These are phyloP conservation scores for Aschersonia sp. DNA, from an alignment of 2,329 filamentous ascomycete species.

Conservation along the genomic window DNA sequence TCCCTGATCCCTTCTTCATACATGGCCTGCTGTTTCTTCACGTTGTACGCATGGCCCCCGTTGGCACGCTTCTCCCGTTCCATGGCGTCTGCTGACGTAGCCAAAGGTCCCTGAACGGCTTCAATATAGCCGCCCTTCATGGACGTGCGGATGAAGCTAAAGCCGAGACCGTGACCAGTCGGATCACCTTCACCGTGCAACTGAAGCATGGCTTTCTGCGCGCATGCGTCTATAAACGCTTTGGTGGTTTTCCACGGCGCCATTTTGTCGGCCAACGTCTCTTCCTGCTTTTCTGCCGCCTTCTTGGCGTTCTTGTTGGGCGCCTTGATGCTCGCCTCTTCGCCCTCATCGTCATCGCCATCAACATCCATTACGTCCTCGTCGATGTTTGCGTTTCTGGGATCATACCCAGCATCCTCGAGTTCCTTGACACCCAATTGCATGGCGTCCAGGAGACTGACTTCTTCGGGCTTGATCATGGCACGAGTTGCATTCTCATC, in stretches of 20 bases:
- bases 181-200: constrained; percentile 91
- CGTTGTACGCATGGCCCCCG: constrained; percentile 93
- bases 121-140: constrained; percentile 97
- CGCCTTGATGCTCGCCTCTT: constrained; percentile 25
- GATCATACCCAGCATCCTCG: constrained; percentile 76
- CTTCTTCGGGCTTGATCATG: constrained; percentile 91
- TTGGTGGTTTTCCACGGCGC: constrained; percentile 95
- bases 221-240: constrained; percentile 86
- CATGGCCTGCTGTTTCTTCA: constrained; percentile 80
- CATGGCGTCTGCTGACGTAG: constrained; percentile 67
- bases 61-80: constrained; percentile 78
- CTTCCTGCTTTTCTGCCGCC: constrained; percentile 35
- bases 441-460: constrained; percentile 91
- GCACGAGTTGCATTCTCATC: constrained; percentile 68
- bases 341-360: constrained; percentile 36
- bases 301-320: constrained; percentile 25
- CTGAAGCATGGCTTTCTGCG: constrained; percentile 92
- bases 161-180: constrained; percentile 81
- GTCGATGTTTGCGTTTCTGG: constrained; percentile 43
- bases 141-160: constrained; percentile 93
- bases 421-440: constrained; percentile 87
- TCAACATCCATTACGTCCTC: constrained; percentile 53
- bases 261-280: constrained; percentile 74
- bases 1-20: constrained; percentile 84
- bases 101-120: constrained; percentile 53